Evolutionary conservation across 371 early-diverging fungal species (phyloP), one percentile per base, ranked within the genome.

Genomic region (Mortierella sp.): DNA sequence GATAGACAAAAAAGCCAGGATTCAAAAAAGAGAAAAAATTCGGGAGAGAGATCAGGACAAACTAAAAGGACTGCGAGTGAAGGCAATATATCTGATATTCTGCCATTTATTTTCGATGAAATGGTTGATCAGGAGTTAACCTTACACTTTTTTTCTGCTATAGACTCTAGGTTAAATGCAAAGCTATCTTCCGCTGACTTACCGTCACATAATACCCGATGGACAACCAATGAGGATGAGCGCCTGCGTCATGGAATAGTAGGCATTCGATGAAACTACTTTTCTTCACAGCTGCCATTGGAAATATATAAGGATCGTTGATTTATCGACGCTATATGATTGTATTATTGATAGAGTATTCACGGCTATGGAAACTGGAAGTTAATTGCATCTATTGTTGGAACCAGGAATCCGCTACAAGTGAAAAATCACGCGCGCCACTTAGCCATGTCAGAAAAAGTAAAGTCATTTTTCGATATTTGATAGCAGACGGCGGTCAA

Each of bases 401-500:
- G 83, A 22, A 90, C 90, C 19, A 75, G 92, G 29, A 91, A 87
- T 45, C 76, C 90, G 6, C 63, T 90, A 7, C 93, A 93, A 75
- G 90, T 91, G 66, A 92, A 91, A 68, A 91, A 90, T 35, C 91
- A 89, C 66, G 91, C 91, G 26, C 83, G 91, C 40, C 91, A 93
- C 75, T 76, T 90, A 61, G 66, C 83, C 6, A 68, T 84, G 29
- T 84, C 84, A 22, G 85, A 87, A n/a, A 86, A 87, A 70, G 85
- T 89, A 84, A 67, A 47, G 13, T 29, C 28, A 19, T 12, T 53
- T 34, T 26, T 17, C 34, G 19, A 56, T 23, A 31, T 26, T 32
- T 12, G 45, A 10, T 22, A 29, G 8, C 28, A 28, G 7, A 23
- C 12, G 22, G 53, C 28, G 15, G 31, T 43, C 13, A 22, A 29